Conservation (phyloP, 2,329 filamentous ascomycete genomes). For the Monosporascus sp. region DNA sequence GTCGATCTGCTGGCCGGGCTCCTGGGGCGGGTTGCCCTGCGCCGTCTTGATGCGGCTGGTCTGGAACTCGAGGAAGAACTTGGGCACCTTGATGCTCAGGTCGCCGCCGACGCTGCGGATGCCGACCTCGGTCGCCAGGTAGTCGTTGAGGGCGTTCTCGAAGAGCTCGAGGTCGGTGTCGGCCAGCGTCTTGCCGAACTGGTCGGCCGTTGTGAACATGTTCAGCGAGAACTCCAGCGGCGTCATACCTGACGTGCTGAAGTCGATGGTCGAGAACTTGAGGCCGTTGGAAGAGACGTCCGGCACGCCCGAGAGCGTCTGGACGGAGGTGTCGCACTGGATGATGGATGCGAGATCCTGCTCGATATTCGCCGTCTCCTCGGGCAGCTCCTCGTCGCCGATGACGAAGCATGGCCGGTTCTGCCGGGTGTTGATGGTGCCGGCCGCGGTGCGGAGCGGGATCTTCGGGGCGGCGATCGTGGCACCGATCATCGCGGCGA, state of each 20-base stretch:
- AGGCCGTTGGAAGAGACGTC: conserved; percentile 49
- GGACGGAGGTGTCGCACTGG: conserved; percentile 43
- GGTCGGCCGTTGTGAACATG: conserved; percentile 46
- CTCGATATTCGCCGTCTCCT: conserved; percentile 41
- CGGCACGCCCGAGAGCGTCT: conserved; percentile 49
- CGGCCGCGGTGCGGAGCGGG: background rate
- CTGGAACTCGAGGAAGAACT: conserved; percentile 59
- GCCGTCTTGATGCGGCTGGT: conserved; percentile 55
- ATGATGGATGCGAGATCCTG: conserved; percentile 36
- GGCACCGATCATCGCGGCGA: background rate
- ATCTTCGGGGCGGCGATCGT: background rate
- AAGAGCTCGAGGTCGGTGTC: conserved; percentile 45
- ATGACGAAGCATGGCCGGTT: conserved; percentile 47
- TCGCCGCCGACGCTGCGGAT: conserved; percentile 48
- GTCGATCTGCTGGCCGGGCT: conserved; percentile 48
- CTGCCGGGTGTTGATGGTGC: conserved; percentile 2
- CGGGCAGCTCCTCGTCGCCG: conserved; percentile 44
- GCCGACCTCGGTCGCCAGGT: conserved; percentile 56
- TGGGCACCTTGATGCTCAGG: conserved; percentile 56
- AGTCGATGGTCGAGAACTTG: conserved; percentile 53
- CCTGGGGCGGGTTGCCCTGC: conserved; percentile 48
- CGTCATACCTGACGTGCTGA: conserved; percentile 41
- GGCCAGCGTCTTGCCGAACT: conserved; percentile 44
- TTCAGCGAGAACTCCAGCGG: conserved; percentile 51
- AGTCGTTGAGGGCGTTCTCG: conserved; percentile 50